Conservation (phyloP, 1,284 basidiomycete species). For the Apiotrichum sp. region DNA sequence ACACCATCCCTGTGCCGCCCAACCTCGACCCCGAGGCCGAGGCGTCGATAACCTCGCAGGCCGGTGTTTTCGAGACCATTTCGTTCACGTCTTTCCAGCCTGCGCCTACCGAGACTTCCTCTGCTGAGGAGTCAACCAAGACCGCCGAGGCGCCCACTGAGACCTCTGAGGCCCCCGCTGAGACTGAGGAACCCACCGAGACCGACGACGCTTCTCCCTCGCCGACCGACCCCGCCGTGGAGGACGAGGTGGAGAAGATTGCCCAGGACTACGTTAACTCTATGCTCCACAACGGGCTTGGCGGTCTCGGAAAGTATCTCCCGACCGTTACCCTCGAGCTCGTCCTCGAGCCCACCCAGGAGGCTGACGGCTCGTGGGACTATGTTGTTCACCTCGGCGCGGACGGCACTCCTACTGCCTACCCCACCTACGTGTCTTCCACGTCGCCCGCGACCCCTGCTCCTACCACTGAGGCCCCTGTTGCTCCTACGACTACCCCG, state of each 20-base stretch:
- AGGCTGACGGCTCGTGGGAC: conserved; percentile 45
- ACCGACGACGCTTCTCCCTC: not conserved
- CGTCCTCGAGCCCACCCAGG: conserved; percentile 43
- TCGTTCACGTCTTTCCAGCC: conserved; percentile 30
- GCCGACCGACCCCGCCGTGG: not conserved
- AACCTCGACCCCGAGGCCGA: conserved; percentile 20
- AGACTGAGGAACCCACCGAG: not conserved
- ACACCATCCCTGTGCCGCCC: conserved; percentile 31
- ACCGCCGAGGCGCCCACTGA: not conserved
- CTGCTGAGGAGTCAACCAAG: not conserved
- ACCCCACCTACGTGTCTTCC: conserved; percentile 31
- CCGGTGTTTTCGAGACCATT: conserved; percentile 28
- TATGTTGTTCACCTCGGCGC: conserved; percentile 42
- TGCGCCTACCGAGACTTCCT: not conserved
- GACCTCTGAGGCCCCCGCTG: no score
- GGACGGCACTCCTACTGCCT: conserved; percentile 44
- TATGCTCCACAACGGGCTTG: conserved; percentile 16
- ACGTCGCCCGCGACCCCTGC: conserved; percentile 14
- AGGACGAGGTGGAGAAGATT: conserved; percentile 24
- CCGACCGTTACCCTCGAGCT: conserved; percentile 46
- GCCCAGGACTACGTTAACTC: conserved; percentile 30
- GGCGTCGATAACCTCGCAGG: conserved; percentile 26
- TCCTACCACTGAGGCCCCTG: conserved; percentile 1
- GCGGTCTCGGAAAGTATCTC: conserved; percentile 27
- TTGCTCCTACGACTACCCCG: not conserved